Evolutionary conservation across 148 eudicot species (phyloP), one percentile per base, ranked within the genome.

Genomic region (Persicaria tinctoria): DNA sequence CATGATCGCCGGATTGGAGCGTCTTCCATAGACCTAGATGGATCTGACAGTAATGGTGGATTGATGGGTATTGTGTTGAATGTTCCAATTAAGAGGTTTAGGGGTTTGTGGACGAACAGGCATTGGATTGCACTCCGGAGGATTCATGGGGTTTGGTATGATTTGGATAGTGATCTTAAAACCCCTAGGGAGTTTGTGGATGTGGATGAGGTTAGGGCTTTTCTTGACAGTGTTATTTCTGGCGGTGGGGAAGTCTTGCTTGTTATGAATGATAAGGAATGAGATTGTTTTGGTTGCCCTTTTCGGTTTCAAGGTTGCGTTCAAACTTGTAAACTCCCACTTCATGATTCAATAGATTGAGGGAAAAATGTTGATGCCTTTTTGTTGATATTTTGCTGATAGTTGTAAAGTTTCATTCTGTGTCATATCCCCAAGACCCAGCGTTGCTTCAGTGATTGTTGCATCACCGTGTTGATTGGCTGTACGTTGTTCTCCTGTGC

Each of bases 141-240:
- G 85, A 85, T 92, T 77, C 75, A 62, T 11, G 83, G 86, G 66
- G 85, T 86, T 81, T 96, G 99, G 97, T 96, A 88, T 84, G 90
- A 96, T 82, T 82, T 96, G 87, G 99, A 96, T 83, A 96, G 99
- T 78, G 99, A 96, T 87, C 81, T 92, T 64, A 79, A 80, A 75
- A 73, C 75, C 74, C 97, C 97, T 57, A 53, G 32, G 44, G n/a
- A 72, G n/a, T 92, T 90, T 66, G 68, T 66, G 79, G 79, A 84
- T 78, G 76, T 73, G 1, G 88, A 84, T 68, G 86, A 90, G 81
- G 74, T 96, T 70, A 86, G 83, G 82, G 84, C 77, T n/a, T 89
- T 85, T 76, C 87, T 96, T 85, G 91, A 96, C 77, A 47, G 78
- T 68, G 82, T 85, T 14, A 80, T 85, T 32, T 62, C 62, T 74